phyloP scores from a whole-genome alignment of 352 stramenopile genomes.

The Phytophthora sansomeana region DNA sequence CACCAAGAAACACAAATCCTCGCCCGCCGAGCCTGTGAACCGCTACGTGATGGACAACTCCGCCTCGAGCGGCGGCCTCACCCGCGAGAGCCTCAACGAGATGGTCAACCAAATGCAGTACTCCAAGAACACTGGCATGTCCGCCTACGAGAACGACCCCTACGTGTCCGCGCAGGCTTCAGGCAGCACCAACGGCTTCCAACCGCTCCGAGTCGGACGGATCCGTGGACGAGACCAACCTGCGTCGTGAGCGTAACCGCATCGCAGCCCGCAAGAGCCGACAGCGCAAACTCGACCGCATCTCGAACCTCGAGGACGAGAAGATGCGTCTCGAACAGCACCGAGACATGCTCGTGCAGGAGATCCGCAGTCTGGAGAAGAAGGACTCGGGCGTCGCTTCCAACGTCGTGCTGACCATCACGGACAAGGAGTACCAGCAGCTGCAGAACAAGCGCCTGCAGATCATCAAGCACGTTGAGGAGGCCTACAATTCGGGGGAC shows the following conservation, averaged over 20 bases:
- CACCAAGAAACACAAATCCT: constrained; percentile 71
- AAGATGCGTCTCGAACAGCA: constrained; percentile 89
- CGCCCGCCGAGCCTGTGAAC: constrained; percentile 64
- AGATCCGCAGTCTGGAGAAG: constrained; percentile 87
- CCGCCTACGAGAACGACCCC: constrained; percentile 69
- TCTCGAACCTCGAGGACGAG: constrained; percentile 88
- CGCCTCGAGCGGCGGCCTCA: constrained; percentile 37
- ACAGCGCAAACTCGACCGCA: constrained; percentile 87
- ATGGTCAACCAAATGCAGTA: constrained; percentile 65
- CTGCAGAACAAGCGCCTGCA: constrained; percentile 78
- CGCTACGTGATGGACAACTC: constrained; percentile 38
- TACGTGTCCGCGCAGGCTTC: constrained; percentile 58
- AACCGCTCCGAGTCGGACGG: constrained; percentile 73
- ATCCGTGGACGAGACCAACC: constrained; percentile 82
- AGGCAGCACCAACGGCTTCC: constrained; percentile 67
- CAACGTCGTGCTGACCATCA: constrained; percentile 69
- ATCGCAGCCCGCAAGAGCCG: constrained; percentile 86
- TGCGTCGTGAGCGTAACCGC: constrained; percentile 85
- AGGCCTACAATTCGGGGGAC: constrained; percentile 83
- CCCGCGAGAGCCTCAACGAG: constrained; percentile 68
- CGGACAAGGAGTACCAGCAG: constrained; percentile 81
- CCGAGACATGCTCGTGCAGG: constrained; percentile 87
- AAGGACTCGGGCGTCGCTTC: constrained; percentile 62
- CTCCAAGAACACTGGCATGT: constrained; percentile 41
- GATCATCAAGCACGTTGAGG: constrained; percentile 84